Percentiles rank a stretch among this genome's conserved stretches.
Evolutionary conservation across 345 rosid species (phyloP).

Genomic region (Boechera retrofracta): DNA sequence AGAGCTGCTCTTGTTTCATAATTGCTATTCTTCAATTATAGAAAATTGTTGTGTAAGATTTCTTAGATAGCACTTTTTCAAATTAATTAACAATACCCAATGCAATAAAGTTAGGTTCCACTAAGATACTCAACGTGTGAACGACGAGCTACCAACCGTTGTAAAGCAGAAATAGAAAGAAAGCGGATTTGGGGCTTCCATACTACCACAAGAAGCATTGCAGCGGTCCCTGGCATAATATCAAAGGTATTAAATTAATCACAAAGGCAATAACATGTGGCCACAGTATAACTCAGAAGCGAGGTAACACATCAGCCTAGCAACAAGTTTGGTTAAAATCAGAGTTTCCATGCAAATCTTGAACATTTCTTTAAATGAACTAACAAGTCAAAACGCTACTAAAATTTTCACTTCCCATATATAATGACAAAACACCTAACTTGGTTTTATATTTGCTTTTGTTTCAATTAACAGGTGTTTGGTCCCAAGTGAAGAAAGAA

Average conservation of each 20-base stretch:
- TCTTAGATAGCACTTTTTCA: background rate
- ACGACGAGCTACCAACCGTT: conserved; percentile 58
- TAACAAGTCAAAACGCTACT: background rate
- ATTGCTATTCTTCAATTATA: background rate
- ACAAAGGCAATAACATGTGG: background rate
- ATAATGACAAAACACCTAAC: background rate
- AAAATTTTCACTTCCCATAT: background rate
- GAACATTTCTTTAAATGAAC: background rate
- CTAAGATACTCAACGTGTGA: background rate
- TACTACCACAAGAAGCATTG: conserved; percentile 82
- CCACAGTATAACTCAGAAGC: background rate
- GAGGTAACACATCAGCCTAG: background rate
- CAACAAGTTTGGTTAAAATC: conserved; percentile 3
- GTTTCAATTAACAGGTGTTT: background rate
- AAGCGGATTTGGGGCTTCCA: conserved; percentile 70
- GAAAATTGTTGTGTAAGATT: background rate
- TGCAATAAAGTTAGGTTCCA: background rate
- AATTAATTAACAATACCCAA: background rate
- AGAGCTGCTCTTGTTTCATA: background rate
- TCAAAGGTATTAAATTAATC: background rate
- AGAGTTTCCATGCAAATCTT: conserved; percentile 1
- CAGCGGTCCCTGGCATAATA: conserved; percentile 71
- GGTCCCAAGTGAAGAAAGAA: background rate
- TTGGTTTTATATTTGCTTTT: background rate
- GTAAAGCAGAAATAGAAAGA: conserved; percentile 67